Evolutionary conservation across 805 yeast species (phyloP).

Genomic region (Kazachstania bromeliacearum): DNA sequence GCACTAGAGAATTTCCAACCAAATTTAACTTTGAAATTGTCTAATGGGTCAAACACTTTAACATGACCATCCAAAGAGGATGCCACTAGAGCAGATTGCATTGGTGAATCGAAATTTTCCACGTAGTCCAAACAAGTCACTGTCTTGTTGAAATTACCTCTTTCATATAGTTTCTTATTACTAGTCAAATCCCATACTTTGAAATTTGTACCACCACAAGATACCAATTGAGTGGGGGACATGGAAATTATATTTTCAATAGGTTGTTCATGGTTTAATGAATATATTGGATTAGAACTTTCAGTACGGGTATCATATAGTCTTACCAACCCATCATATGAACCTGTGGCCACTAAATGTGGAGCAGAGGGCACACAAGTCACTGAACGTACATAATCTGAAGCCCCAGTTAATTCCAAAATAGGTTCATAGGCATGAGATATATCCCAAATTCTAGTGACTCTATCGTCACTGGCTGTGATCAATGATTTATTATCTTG

Average conservation of each 20-base stretch:
- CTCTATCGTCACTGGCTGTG: slow-evolving; percentile 87
- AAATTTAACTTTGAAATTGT: slow-evolving; percentile 80
- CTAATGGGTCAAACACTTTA: slow-evolving; percentile 75
- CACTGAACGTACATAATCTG: slow-evolving; percentile 82
- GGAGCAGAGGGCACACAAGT: slow-evolving; percentile 66
- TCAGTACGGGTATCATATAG: slow-evolving; percentile 68
- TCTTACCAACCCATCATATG: slow-evolving; percentile 82
- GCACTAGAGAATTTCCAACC: slow-evolving; percentile 98
- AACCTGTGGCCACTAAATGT: slow-evolving; percentile 81
- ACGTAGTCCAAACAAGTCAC: slow-evolving; percentile 60
- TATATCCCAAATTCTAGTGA: slow-evolving; percentile 81
- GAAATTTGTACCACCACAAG: slow-evolving; percentile 74
- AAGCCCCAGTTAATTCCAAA: slow-evolving; percentile 59
- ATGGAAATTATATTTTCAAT: slow-evolving; percentile 77
- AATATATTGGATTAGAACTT: slow-evolving; percentile 42
- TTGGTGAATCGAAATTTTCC: slow-evolving; percentile 25
- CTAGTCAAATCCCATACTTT: slow-evolving; percentile 92
- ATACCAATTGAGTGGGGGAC: slow-evolving; percentile 60
- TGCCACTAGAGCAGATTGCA: slow-evolving; percentile 53
- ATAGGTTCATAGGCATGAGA: slow-evolving; percentile 68
- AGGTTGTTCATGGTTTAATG: slow-evolving; percentile 67
- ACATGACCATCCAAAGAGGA: slow-evolving; percentile 97
- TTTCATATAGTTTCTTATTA: slow-evolving; percentile 49
- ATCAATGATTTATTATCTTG: slow-evolving; percentile 54
- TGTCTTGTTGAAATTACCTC: slow-evolving; percentile 85